phyloP scores from a whole-genome alignment of 2,329 filamentous ascomycete species.

The Fusarium clavum region DNA sequence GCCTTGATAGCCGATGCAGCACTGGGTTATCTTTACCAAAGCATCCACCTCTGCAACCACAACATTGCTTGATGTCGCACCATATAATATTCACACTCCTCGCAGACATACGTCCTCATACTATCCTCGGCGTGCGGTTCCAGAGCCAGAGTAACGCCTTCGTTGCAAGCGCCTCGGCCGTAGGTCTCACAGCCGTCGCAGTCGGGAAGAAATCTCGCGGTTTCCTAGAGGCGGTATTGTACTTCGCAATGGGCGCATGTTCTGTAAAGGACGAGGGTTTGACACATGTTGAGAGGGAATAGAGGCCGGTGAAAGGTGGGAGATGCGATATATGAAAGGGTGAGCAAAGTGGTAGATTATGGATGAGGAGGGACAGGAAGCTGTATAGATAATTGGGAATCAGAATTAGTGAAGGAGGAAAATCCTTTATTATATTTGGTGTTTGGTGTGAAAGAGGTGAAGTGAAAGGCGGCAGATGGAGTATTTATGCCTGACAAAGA shows the following conservation, averaged over 20 bases:
- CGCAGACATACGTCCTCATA: slow-evolving; percentile 28
- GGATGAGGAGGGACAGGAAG: background rate
- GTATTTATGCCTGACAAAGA: slow-evolving; percentile 11
- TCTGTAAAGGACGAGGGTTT: slow-evolving; percentile 32
- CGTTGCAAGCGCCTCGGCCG: slow-evolving; percentile 31
- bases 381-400: background rate
- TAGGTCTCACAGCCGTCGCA: slow-evolving; percentile 37
- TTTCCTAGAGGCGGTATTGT: slow-evolving; percentile 32
- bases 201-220: slow-evolving; percentile 33
- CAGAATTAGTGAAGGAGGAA: background rate
- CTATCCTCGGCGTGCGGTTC: slow-evolving; percentile 27
- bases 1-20: background rate
- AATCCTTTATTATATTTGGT: background rate
- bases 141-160: slow-evolving; percentile 28
- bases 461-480: background rate
- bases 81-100: slow-evolving; percentile 17
- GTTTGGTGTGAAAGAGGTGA: background rate
- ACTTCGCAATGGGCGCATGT: slow-evolving; percentile 39
- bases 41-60: slow-evolving; percentile 19
- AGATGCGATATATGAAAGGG: background rate
- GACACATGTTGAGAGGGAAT: slow-evolving; percentile 23
- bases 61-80: slow-evolving; percentile 12
- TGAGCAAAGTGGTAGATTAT: background rate
- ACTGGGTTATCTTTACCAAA: slow-evolving; percentile 16
- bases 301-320: background rate